These are phyloP conservation scores for Termitomyces sp. DNA, from an alignment of 768 basidiomycete genomes.

Conservation along the genomic window DNA sequence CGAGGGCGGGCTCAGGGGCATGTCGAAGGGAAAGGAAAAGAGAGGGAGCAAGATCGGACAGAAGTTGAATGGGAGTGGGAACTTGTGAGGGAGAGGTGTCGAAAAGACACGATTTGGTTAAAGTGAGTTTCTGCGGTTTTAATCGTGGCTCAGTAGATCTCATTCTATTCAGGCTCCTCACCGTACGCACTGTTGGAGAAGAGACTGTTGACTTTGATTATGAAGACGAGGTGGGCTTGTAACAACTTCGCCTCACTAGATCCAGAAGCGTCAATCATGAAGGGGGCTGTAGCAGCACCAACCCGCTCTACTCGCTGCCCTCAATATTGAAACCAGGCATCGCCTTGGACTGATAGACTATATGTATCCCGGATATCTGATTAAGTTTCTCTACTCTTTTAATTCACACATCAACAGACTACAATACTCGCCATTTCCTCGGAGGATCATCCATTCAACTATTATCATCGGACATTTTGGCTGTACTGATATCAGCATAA, in stretches of 20 bases:
- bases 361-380: background rate
- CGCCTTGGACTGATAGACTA: background rate
- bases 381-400: background rate
- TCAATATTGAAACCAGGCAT: background rate
- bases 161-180: background rate
- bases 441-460: background rate
- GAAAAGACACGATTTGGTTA: constrained; percentile 9
- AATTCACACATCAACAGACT: background rate
- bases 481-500: background rate
- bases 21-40: constrained; percentile 66
- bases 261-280: too few species aligned
- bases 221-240: background rate
- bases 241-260: background rate
- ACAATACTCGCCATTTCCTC: background rate
- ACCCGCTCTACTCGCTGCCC: too few species aligned
- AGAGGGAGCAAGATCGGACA: constrained; percentile 28
- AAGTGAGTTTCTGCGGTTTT: constrained; percentile 2
- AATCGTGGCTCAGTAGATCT: background rate
- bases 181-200: background rate
- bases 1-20: constrained; percentile 53
- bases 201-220: background rate
- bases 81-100: constrained; percentile 10
- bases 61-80: constrained; percentile 12
- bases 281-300: too few species aligned
- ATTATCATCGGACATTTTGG: background rate